A percentile compares a stretch with the other conserved stretches of the same genome.
These are phyloP conservation scores for Pneumocystis canis DNA, from an alignment of 1,139 yeast species.

Conservation along the genomic window DNA sequence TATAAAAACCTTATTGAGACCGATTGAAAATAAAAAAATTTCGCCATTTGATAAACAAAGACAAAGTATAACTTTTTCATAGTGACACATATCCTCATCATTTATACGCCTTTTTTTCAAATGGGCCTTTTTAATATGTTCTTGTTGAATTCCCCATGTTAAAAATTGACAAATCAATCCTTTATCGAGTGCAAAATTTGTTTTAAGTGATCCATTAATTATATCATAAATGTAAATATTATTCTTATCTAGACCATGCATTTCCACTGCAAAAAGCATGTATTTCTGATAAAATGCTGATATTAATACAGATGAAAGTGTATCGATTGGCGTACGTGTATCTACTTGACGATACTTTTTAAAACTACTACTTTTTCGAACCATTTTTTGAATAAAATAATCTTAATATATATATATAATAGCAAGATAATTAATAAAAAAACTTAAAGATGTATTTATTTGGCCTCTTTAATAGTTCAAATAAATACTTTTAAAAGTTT, in stretches of 20 bases:
- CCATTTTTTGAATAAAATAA: background rate
- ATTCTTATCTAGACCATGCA: conserved; percentile 60
- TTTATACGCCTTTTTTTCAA: conserved; percentile 25
- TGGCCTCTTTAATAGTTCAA: no score
- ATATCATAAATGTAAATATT: conserved; percentile 51
- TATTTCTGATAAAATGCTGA: conserved; percentile 41
- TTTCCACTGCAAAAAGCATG: conserved; percentile 48
- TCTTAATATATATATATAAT: background rate
- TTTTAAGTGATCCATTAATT: conserved; percentile 30
- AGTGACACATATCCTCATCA: conserved; percentile 9
- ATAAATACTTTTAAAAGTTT: background rate
- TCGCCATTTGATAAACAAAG: conserved; percentile 56
- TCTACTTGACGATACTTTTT: background rate
- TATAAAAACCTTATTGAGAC: conserved; percentile 39
- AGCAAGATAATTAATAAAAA: background rate
- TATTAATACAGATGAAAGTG: conserved; percentile 8
- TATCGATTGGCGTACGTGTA: conserved; percentile 3
- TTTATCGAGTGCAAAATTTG: conserved; percentile 38
- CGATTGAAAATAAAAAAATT: conserved; percentile 53
- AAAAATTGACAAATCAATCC: conserved; percentile 38
- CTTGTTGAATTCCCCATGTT: conserved; percentile 36
- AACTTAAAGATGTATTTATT: background rate
- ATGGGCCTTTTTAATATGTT: conserved; percentile 17
- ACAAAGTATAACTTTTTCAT: conserved; percentile 36
- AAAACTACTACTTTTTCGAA: background rate